Percentiles rank a stretch among this genome's conserved stretches.
Evolutionary conservation across 2,329 filamentous ascomycete species (phyloP).

Genomic region (Pyrenophora graminea): DNA sequence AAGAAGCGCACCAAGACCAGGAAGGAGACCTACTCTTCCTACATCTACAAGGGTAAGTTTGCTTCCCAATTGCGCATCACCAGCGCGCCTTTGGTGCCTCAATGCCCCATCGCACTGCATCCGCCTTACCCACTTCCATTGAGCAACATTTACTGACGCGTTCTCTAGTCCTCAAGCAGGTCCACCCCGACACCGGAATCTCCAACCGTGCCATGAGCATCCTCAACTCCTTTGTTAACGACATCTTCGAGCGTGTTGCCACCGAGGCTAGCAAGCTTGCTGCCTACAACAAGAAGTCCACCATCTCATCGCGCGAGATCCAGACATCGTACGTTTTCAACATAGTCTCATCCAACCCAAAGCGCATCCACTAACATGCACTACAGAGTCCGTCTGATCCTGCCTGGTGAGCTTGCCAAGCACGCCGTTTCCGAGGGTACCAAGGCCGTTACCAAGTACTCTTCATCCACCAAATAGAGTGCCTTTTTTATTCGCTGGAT

Average conservation of each 20-base stretch:
- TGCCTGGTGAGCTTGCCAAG: constrained; percentile 98
- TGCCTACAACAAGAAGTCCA: constrained; percentile 99
- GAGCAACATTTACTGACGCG: constrained; percentile 42
- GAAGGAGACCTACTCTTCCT: constrained; percentile 99
- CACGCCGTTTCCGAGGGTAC: constrained; percentile 99
- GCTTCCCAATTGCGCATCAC: constrained; percentile 12
- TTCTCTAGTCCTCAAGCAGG: constrained; percentile 91
- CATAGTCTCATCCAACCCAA: neutral
- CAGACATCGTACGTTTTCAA: constrained; percentile 78
- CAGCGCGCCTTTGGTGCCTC: constrained; percentile 7
- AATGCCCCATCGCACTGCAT: neutral
- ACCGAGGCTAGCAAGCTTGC: constrained; percentile 99
- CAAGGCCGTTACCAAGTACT: constrained; percentile 99
- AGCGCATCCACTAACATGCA: constrained; percentile 31
- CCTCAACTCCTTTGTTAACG: constrained; percentile 99
- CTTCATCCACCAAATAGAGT: constrained; percentile 95
- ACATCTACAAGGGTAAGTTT: constrained; percentile 97
- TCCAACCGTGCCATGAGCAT: constrained; percentile 99
- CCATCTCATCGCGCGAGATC: constrained; percentile 98
- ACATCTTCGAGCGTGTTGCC: constrained; percentile 99
- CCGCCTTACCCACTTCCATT: neutral
- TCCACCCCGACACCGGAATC: constrained; percentile 99
- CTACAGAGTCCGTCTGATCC: constrained; percentile 82
- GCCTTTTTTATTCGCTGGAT: constrained; percentile 42
- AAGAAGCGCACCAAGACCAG: constrained; percentile 99